Evolutionary conservation across 257 asterid species (phyloP), one percentile per base, ranked within the genome.

Genomic region (Solanum etuberosum): DNA sequence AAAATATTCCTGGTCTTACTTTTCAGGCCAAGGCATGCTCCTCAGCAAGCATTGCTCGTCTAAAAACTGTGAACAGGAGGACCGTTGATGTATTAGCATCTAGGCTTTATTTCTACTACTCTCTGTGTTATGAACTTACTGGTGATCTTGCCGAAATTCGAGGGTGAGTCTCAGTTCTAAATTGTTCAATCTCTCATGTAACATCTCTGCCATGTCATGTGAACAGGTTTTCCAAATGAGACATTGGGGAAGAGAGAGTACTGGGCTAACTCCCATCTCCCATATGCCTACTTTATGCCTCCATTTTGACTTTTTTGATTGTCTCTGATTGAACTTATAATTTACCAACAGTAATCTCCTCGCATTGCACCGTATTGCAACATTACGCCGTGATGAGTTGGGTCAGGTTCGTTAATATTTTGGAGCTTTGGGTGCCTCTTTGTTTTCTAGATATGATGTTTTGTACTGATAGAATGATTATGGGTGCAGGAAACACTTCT

Each of bases 141-240:
- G 98, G 95, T 42, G 95, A 95, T 90, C 99, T 95, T 89, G 95
- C 96, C 84, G 98, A 92, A 88, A 95, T 95, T 88, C 94, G 99
- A 29, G 96, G 99, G 99, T 96, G 90, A 88, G 91, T 87, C 43
- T 68, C 38, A 43, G 83, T 42, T 85, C 71, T 74, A 70, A 15
- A 40, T 84, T 67, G 38, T 35, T 32, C 40, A 84, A 42, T 37
- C 51, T 42, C 57, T 20, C 57, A 37, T 46, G 61, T 37, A 65
- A 40, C 61, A 84, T 38, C 65, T n/a, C 31, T 65, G 61, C 80
- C 72, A 84, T 40, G 29, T 27, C 46, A 42, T 15, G 31, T 38
- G 35, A 84, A 84, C 63, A 61, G 63, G 37, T 16, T 42, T 77
- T 42, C 61, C 61, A 76, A n/a, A 76, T n/a, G 35, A 40, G 59